A percentile compares a stretch with the other conserved stretches of the same genome.
Conservation (phyloP, 306 rosid species). For the Luffa aegyptiaca region DNA sequence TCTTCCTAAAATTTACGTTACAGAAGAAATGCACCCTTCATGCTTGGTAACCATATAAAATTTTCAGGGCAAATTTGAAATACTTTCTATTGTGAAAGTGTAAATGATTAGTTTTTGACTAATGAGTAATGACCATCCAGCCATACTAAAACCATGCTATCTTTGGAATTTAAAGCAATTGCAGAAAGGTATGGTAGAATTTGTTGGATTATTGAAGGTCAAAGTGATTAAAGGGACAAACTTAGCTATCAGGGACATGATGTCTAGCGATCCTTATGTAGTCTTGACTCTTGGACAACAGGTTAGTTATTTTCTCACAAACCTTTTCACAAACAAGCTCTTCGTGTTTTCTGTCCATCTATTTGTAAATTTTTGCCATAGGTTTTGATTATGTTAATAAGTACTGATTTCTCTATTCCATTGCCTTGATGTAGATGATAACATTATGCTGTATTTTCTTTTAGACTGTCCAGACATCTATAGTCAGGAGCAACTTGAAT, state of each 20-base stretch:
- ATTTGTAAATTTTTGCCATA: not conserved
- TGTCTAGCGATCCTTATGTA: conserved; percentile 95
- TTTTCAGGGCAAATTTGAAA: not conserved
- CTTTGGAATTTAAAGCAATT: conserved; percentile 30
- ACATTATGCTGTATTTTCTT: conserved; percentile 16
- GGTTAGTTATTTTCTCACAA: conserved; percentile 34
- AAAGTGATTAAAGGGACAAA: conserved; percentile 77
- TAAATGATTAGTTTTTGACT: not conserved
- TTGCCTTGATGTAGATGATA: not conserved
- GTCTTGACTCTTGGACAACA: conserved; percentile 75
- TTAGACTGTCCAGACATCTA: conserved; percentile 64
- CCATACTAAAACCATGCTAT: not conserved
- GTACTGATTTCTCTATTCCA: not conserved
- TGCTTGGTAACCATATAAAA: not conserved
- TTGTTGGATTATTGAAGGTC: conserved; percentile 84
- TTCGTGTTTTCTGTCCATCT: not conserved
- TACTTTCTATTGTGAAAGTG: not conserved
- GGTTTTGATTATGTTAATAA: not conserved
- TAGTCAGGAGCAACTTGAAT: conserved; percentile 71
- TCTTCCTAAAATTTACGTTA: not conserved
- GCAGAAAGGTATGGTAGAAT: conserved; percentile 94
- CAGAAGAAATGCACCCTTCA: not conserved
- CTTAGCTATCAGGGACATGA: conserved; percentile 93
- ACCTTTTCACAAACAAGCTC: not conserved
- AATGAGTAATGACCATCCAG: not conserved